Evolutionary conservation across 371 early-diverging fungal species (phyloP).

Genomic region (Mucor indicus): DNA sequence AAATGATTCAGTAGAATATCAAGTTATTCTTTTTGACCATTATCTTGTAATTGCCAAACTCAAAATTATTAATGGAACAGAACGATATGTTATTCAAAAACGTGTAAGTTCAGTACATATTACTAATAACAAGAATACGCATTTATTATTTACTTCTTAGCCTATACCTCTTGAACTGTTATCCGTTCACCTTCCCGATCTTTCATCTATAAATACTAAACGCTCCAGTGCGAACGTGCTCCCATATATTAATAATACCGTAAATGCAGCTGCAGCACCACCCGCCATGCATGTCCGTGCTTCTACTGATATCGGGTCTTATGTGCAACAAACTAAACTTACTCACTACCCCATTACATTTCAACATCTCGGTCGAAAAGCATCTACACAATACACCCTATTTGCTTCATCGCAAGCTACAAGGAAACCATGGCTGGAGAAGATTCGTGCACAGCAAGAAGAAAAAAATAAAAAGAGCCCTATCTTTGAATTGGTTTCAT

Average conservation of each 20-base stretch:
- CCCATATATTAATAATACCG: not conserved
- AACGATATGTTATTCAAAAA: constrained; percentile 35
- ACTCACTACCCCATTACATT: constrained; percentile 62
- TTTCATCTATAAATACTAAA: constrained; percentile 1
- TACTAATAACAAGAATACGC: not conserved
- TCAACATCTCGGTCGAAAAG: constrained; percentile 68
- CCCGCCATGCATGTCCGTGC: constrained; percentile 9
- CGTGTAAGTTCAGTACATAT: constrained; percentile 11
- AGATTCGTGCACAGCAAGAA: constrained; percentile 70
- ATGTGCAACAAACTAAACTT: not conserved
- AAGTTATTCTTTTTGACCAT: constrained; percentile 47
- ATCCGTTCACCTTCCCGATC: constrained; percentile 18
- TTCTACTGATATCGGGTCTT: constrained; percentile 15
- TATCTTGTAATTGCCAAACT: constrained; percentile 38
- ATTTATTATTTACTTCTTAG: constrained; percentile 27
- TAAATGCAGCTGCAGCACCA: not conserved
- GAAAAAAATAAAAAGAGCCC: constrained; percentile 48
- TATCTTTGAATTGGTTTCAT: constrained; percentile 58
- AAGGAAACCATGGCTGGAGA: constrained; percentile 79
- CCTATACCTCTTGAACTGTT: constrained; percentile 79
- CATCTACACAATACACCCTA: constrained; percentile 57
- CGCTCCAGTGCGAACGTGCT: constrained; percentile 19
- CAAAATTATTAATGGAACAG: constrained; percentile 24
- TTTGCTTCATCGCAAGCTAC: constrained; percentile 74
- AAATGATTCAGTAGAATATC: constrained; percentile 60